These are phyloP conservation scores for Penicillium sp. DNA, from an alignment of 2,329 filamentous ascomycete species.

Conservation along the genomic window DNA sequence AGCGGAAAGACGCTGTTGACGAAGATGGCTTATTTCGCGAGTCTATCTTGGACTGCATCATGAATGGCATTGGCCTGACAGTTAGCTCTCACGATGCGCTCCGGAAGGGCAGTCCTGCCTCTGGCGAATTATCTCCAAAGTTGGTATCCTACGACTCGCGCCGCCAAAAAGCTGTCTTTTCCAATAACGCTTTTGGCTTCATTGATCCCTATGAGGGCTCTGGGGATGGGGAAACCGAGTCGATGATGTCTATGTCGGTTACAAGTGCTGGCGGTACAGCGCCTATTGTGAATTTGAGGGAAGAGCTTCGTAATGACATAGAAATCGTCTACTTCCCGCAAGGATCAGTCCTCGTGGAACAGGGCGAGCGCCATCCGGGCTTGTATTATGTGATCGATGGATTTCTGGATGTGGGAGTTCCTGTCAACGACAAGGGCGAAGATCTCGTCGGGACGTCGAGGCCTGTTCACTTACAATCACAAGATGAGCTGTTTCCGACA, in stretches of 20 bases:
- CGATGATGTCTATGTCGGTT: constrained; percentile 71
- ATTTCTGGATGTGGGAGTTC: constrained; percentile 92
- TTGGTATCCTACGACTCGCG: constrained; percentile 83
- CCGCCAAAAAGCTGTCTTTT: constrained; percentile 78
- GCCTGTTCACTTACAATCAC: constrained; percentile 30
- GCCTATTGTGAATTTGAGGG: constrained; percentile 68
- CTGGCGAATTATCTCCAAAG: constrained; percentile 82
- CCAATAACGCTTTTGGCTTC: constrained; percentile 89
- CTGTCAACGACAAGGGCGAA: constrained; percentile 64
- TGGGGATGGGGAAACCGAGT: constrained; percentile 84
- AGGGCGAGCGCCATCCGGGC: constrained; percentile 94
- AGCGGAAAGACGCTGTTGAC: constrained; percentile 80
- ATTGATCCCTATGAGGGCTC: constrained; percentile 79
- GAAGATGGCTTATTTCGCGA: constrained; percentile 89
- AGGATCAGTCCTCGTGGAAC: constrained; percentile 90
- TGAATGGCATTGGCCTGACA: constrained; percentile 86
- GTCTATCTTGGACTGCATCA: constrained; percentile 92
- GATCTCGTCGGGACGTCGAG: constrained; percentile 44
- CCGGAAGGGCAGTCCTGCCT: constrained; percentile 65
- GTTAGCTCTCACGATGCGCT: constrained; percentile 66
- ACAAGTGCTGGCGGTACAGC: constrained; percentile 66
- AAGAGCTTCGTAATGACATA: constrained; percentile 87
- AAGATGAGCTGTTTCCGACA: constrained; percentile 50
- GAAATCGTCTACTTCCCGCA: constrained; percentile 98
- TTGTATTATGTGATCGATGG: constrained; percentile 98